A percentile compares a stretch with the other conserved stretches of the same genome.
Conservation (phyloP, 2,329 filamentous ascomycete species). For the Pezicula radicicola region DNA sequence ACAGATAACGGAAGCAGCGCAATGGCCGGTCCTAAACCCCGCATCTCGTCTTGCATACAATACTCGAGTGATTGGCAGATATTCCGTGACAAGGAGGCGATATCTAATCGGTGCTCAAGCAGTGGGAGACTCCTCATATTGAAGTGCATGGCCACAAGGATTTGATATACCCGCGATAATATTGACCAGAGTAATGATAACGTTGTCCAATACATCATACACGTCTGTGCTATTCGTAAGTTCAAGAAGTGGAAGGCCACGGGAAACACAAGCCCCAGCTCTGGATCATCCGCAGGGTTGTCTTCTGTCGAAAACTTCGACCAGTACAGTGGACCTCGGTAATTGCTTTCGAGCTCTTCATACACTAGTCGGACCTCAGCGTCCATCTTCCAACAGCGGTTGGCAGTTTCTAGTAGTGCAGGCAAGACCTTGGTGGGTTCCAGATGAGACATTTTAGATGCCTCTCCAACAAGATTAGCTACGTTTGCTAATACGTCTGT, state of each 20-base stretch:
- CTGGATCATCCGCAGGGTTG: slow-evolving; percentile 3
- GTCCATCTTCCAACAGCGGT: slow-evolving; percentile 28
- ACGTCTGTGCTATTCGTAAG: slow-evolving; percentile 23
- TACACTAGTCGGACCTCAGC: slow-evolving; percentile 21
- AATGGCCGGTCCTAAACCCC: slow-evolving; percentile 10
- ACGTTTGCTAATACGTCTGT: slow-evolving; percentile 26
- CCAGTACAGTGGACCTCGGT: slow-evolving; percentile 28
- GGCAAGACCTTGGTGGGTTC: slow-evolving; percentile 11
- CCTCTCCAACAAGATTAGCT: slow-evolving; percentile 16
- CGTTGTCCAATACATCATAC: slow-evolving; percentile 31
- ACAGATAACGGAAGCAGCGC: slow-evolving; percentile 23
- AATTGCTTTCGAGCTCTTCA: slow-evolving; percentile 17
- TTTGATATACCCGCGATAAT: slow-evolving; percentile 27
- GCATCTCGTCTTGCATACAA: slow-evolving; percentile 22
- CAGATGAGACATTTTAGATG: slow-evolving; percentile 12
- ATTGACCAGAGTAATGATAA: slow-evolving; percentile 31
- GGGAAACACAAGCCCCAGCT: slow-evolving; percentile 23
- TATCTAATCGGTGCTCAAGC: slow-evolving; percentile 23
- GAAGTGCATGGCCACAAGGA: slow-evolving; percentile 14
- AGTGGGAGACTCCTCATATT: slow-evolving; percentile 13
- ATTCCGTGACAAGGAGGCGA: slow-evolving; percentile 23
- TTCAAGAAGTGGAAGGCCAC: slow-evolving; percentile 27
- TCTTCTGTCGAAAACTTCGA: slow-evolving; percentile 16
- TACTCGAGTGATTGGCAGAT: slow-evolving; percentile 34
- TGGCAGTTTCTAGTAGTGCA: slow-evolving; percentile 15